Conservation (phyloP, 345 rosid species). For the Raphanus raphanistrum region DNA sequence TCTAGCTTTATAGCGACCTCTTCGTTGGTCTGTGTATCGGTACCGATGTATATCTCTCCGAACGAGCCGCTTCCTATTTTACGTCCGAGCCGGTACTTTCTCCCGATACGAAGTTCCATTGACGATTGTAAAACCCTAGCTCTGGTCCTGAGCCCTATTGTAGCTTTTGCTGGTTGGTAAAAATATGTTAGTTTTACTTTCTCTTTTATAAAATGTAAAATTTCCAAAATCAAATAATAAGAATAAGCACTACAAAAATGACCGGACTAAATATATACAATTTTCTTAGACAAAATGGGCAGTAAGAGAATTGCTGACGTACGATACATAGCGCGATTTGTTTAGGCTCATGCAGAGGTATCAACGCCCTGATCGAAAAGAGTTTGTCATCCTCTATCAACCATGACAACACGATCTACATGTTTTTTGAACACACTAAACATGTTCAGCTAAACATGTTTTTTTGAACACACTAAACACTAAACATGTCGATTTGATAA, state of each 20-base stretch:
- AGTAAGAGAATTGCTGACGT: slow-evolving; percentile 80
- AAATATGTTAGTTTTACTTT: neutral
- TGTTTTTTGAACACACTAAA: neutral
- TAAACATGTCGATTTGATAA: no score
- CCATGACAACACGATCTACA: neutral
- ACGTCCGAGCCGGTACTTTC: slow-evolving; percentile 79
- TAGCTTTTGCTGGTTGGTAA: neutral
- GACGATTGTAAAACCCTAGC: neutral
- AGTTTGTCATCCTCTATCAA: slow-evolving; percentile 39
- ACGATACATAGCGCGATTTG: slow-evolving; percentile 57
- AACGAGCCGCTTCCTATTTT: slow-evolving; percentile 98
- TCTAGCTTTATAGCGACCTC: slow-evolving; percentile 97
- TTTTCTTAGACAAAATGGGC: no score
- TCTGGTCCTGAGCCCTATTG: neutral
- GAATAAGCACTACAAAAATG: slow-evolving; percentile 5
- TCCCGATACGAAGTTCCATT: slow-evolving; percentile 87
- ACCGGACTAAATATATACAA: neutral
- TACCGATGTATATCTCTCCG: slow-evolving; percentile 92
- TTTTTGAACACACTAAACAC: no score
- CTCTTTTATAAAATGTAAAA: neutral
- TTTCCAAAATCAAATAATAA: neutral
- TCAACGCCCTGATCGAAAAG: no score
- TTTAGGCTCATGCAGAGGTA: slow-evolving; percentile 89
- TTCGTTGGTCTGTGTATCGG: slow-evolving; percentile 79
- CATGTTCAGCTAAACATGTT: no score